Percentiles rank a stretch among this genome's conserved stretches.
Evolutionary conservation across 31 red algal genomes (phyloP).

Genomic region (Odonthalia washingtoniensis): DNA sequence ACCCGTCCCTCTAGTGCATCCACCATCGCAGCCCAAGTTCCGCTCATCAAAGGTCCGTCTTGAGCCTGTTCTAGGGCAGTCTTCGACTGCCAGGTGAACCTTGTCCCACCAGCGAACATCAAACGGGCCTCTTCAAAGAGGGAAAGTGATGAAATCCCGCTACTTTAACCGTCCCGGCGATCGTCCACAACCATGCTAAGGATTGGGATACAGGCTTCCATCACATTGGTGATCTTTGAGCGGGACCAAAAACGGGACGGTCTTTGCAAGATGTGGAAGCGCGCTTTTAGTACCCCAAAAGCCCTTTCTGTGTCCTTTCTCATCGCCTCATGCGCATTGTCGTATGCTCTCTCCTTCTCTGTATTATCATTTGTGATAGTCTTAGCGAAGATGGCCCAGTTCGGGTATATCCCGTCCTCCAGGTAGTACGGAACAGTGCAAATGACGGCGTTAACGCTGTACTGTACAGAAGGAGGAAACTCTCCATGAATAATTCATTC

Average conservation of each 20-base stretch:
- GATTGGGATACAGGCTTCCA: slow-evolving; percentile 39
- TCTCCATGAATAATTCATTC: neutral
- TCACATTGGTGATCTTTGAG: slow-evolving; percentile 14
- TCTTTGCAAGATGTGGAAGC: slow-evolving; percentile 18
- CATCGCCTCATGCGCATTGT: slow-evolving; percentile 22
- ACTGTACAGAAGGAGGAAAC: neutral
- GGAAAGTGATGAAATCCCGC: neutral
- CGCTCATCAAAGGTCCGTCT: neutral
- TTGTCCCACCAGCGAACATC: neutral
- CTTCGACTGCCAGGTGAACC: neutral
- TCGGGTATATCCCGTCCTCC: neutral
- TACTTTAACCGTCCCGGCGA: neutral
- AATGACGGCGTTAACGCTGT: neutral
- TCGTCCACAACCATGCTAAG: slow-evolving; percentile 51
- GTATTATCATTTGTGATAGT: neutral
- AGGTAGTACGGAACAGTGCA: neutral
- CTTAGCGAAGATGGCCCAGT: neutral
- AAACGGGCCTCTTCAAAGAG: neutral
- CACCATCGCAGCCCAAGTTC: neutral
- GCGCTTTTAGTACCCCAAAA: slow-evolving; percentile 35
- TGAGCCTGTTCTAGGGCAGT: neutral
- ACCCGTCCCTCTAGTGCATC: neutral
- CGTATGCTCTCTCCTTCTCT: slow-evolving; percentile 5
- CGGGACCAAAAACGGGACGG: slow-evolving; percentile 31
- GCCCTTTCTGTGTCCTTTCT: slow-evolving; percentile 52